Base-by-base conservation (phyloP, 208 protist species). In the Trypanosoma rangeli region DNA sequence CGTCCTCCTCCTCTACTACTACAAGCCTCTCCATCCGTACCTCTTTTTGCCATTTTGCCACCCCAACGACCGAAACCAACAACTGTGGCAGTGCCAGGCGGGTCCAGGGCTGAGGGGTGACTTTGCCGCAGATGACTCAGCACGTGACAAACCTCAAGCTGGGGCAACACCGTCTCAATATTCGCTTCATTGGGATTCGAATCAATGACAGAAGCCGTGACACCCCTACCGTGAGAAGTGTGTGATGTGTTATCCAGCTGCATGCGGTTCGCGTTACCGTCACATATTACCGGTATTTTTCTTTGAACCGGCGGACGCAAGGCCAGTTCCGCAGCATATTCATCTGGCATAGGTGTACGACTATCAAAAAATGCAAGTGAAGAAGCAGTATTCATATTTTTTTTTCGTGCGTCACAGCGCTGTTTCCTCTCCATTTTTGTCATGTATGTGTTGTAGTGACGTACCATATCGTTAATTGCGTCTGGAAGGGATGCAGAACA, bases 401-500 rank as follows among this genome's bases (percentile, higher is more conserved):
- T 70, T 39, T 78, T 78, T 42, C 73, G 73, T 42, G 74, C 56
- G 26, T 63, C 46, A 15, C 82, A 75, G 7, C 69, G 80, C 35
- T 79, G 76, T 61, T 81, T 66, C 18, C 66, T 64, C 35, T 81
- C 76, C 44, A 78, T 50, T 54, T 78, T 80, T 55, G 65, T 68
- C 68, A 90, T 85, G 68, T 84, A 90, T 33, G 65, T 76, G 58
- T 86, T 80, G 62, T 90, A 89, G 57, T 82, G 82, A n/a, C 61
- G 52, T 1, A 88, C 78, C 70, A 90, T 86, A 44, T 81, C 69
- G 13, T 70, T 53, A 28, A 90, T 31, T 18, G 70, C 78, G 33
- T 87, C 76, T 5, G 76, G 42, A 50, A 90, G 71, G 33, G 77
- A 73, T 56, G 48, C 31, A 20, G 42, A 49, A 0, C 62, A 72